Percentiles rank a stretch among this genome's conserved stretches.
phyloP scores from a whole-genome alignment of 2,329 filamentous ascomycete species.

The Fusarium penzigii region DNA sequence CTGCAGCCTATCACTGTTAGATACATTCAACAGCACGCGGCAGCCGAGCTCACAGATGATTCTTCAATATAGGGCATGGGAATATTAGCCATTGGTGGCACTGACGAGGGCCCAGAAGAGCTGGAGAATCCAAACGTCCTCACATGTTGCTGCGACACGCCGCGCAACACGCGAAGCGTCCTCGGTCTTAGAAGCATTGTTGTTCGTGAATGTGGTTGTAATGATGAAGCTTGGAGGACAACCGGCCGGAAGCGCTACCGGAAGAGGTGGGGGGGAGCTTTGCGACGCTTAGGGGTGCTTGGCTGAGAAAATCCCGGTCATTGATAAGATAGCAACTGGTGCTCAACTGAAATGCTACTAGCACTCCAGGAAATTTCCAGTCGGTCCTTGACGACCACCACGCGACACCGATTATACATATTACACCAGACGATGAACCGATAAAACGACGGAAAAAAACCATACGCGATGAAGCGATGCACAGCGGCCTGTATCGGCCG shows the following conservation, averaged over 20 bases:
- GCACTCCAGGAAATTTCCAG: slow-evolving; percentile 9
- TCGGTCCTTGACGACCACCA: neutral
- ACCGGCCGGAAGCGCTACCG: slow-evolving; percentile 9
- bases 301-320: slow-evolving; percentile 19
- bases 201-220: slow-evolving; percentile 4
- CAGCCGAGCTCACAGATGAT: slow-evolving; percentile 38
- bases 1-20: slow-evolving; percentile 61
- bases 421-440: slow-evolving; percentile 16
- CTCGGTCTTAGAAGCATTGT: slow-evolving; percentile 35
- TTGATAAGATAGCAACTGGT: slow-evolving; percentile 3
- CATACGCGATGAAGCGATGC: slow-evolving; percentile 31
- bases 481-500: slow-evolving; percentile 18
- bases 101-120: slow-evolving; percentile 25
- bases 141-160: slow-evolving; percentile 35
- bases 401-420: neutral
- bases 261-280: slow-evolving; percentile 28
- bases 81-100: slow-evolving; percentile 42
- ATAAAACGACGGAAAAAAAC: slow-evolving; percentile 1
- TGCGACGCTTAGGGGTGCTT: slow-evolving; percentile 15
- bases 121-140: slow-evolving; percentile 47
- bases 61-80: slow-evolving; percentile 60
- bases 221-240: slow-evolving; percentile 4
- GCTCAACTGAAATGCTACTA: too few relatives aligned
- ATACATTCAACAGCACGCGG: neutral
- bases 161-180: slow-evolving; percentile 34